phyloP scores from a whole-genome alignment of 148 eudicot species.

The Tetragonia tetragonoides region DNA sequence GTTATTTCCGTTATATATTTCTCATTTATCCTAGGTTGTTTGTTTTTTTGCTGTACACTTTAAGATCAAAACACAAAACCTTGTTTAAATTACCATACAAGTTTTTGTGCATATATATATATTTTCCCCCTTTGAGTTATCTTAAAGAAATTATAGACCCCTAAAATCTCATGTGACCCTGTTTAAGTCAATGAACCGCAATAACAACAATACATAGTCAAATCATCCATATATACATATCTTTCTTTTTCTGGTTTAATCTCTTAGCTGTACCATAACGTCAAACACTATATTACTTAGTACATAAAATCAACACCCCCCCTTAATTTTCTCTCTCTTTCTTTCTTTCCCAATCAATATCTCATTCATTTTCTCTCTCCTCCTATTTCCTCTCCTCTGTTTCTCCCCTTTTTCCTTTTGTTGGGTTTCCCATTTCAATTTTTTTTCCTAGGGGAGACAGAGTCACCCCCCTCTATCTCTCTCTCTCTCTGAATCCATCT shows the following conservation, averaged over 20 bases:
- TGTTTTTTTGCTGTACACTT: no score
- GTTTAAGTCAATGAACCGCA: no score
- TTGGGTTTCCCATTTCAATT: neutral
- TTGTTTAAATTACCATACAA: no score
- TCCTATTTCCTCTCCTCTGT: conserved; percentile 4
- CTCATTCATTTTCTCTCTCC: conserved; percentile 6
- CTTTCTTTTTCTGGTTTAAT: no score
- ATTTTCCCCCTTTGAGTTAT: no score
- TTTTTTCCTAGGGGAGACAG: conserved; percentile 23
- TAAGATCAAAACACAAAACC: no score
- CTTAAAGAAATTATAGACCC: no score
- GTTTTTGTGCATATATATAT: no score
- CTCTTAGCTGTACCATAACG: no score
- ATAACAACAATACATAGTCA: no score
- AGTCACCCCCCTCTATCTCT: conserved; percentile 14
- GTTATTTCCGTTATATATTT: neutral
- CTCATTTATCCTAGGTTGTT: neutral
- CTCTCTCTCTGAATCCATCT: neutral
- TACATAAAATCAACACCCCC: neutral
- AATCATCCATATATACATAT: no score
- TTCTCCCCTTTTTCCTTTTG: neutral
- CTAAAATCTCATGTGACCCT: no score
- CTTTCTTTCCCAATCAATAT: neutral
- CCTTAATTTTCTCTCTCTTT: neutral
- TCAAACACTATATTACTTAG: neutral